Evolutionary conservation across 2,329 filamentous ascomycete species (phyloP), one percentile per base, ranked within the genome.

Genomic region (Sporothrix variecibatus): DNA sequence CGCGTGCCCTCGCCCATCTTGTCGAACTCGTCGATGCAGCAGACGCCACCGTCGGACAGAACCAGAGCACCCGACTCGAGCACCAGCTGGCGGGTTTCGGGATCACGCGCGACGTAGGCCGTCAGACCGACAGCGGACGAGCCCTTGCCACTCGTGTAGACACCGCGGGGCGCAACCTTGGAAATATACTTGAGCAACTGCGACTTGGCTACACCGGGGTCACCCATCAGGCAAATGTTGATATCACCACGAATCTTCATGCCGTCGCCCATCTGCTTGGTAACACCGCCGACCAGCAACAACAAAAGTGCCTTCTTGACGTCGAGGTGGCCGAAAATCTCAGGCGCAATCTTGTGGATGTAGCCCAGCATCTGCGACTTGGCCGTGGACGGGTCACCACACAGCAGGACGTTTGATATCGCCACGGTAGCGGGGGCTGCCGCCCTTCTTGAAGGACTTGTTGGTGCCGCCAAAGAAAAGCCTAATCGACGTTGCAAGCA

Each of bases 211-310:
- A 99, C 96, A 94, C 96, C 96, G 81, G 96, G 96, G 80, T 99
- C 96, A 87, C 96, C 96, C 96, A 99, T 99, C 80, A 99, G 85
- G 82, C 96, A 98, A 76, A 99, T 92, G 84, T 99, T 99, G 86
- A 99, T 97, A 81, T 99, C 96, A 79, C 96, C 96, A 87, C 96
- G 94, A 81, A 99, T 99, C 80, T 94, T 93, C 96, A 99, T 98
- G 75, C 96, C 96, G 80, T 99, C 96, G 71, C 94, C 94, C 89
- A 98, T 97, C 80, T 96, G 92, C 83, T 99, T 99, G 3, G 91
- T 96, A 1, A 98, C 95, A 85, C 96, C 96, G 76, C 96, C 96
- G 77, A 99, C 97, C 46, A 99, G 89, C 40, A 98, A 91, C 5
- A 99, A 87, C n/a, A 99, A 88, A 15, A 99, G 89, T 1, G 96